Percentiles rank a stretch among this genome's conserved stretches.
Conservation (phyloP, 176 grass and related monocot species). For the Dendrocalamus sinicus region DNA sequence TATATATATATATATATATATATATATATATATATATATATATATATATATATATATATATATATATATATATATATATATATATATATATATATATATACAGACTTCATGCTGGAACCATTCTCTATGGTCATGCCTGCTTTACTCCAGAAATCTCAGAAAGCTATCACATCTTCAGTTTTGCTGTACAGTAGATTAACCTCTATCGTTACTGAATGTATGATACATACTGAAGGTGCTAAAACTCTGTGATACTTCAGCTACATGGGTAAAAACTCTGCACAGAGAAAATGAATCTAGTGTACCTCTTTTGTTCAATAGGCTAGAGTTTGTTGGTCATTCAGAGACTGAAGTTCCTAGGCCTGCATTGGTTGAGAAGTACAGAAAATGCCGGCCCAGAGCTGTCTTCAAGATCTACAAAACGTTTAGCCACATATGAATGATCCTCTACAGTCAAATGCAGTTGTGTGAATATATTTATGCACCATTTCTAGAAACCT, state of each 20-base stretch:
- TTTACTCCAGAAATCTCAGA: conserved; percentile 22
- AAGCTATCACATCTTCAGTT: background rate
- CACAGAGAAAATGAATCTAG: background rate
- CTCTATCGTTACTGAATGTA: background rate
- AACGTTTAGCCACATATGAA: background rate
- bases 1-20: too few relatives aligned
- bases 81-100: too few relatives aligned
- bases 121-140: background rate
- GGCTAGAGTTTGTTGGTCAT: background rate
- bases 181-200: background rate
- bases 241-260: background rate
- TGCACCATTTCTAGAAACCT: background rate
- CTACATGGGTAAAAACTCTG: background rate
- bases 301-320: conserved; percentile 26
- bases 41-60: too few relatives aligned
- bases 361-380: background rate
- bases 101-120: background rate
- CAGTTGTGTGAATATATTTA: background rate
- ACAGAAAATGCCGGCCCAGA: background rate
- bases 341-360: background rate
- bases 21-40: too few relatives aligned
- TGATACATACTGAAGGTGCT: background rate
- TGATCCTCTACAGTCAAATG: background rate
- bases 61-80: too few relatives aligned
- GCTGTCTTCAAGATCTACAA: background rate